Evolutionary conservation across 225 moss, liverwort and hornwort genomes (phyloP).

Genomic region (Pleurozium schreberi): DNA sequence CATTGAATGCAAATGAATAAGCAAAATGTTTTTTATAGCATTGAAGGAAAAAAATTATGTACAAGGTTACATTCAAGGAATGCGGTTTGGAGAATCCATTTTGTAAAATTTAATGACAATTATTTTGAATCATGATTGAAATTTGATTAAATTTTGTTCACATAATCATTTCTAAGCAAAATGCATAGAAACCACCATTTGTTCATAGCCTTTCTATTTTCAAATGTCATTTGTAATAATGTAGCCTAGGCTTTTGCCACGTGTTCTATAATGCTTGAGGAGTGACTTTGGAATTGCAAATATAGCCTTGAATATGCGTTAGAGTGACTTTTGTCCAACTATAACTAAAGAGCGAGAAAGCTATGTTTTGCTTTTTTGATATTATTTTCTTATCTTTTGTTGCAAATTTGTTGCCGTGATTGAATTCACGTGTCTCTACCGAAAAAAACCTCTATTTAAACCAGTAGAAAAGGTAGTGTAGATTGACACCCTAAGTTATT

Average conservation of each 20-base stretch:
- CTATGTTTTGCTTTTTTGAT: not conserved
- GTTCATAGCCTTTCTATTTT: not conserved
- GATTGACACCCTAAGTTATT: not conserved
- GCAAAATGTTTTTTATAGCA: not conserved
- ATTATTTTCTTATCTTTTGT: not conserved
- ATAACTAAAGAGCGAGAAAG: too few relatives aligned
- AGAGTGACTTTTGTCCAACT: too few relatives aligned
- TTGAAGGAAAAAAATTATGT: not conserved
- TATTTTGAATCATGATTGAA: not conserved
- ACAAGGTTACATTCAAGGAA: not conserved
- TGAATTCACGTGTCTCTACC: not conserved
- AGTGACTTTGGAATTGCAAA: not conserved
- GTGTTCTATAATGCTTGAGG: not conserved
- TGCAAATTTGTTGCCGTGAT: not conserved
- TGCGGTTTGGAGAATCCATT: not conserved
- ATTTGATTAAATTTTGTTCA: too few relatives aligned
- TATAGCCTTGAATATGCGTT: not conserved
- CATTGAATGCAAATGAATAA: not conserved
- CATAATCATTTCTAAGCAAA: not conserved
- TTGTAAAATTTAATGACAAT: not conserved
- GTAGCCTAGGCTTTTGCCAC: accelerated
- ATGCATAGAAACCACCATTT: not conserved
- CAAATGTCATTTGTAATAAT: not conserved
- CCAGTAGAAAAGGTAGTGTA: accelerated
- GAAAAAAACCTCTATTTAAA: not conserved